Conservation (phyloP, 371 early-diverging fungal genomes). For the Conidiobolus coronatus region DNA sequence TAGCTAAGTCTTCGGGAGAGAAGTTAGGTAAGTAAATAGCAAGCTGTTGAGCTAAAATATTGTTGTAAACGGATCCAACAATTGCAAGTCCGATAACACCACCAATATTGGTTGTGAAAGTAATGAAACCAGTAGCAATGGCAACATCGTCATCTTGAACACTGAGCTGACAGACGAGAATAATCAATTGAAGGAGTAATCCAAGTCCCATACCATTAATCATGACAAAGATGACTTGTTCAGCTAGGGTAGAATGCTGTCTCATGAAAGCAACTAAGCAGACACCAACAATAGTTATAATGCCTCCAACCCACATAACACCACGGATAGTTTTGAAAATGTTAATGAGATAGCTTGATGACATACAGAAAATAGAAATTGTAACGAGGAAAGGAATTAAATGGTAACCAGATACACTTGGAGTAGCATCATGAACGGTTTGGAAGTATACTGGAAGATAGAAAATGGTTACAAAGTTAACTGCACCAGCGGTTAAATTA, state of each 20-base stretch:
- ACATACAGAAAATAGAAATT: conserved; percentile 10
- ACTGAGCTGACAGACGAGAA: too few relatives aligned
- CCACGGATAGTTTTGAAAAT: conserved; percentile 8
- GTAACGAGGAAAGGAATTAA: conserved; percentile 32
- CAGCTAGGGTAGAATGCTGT: conserved; percentile 12
- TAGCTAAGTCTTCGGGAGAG: too few relatives aligned
- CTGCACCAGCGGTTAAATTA: conserved; percentile 34
- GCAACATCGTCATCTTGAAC: conserved; percentile 15
- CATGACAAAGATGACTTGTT: conserved; percentile 26
- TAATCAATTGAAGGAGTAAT: conserved; percentile 9
- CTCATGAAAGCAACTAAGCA: conserved; percentile 22
- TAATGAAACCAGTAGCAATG: conserved; percentile 26
- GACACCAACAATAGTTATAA: conserved; percentile 14
- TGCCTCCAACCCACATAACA: conserved; percentile 9
- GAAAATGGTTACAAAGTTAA: conserved; percentile 41
- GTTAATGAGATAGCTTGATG: conserved; percentile 14
- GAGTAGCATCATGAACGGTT: conserved; percentile 12
- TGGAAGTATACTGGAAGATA: conserved; percentile 39
- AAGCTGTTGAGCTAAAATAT: conserved; percentile 8
- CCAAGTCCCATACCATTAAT: conserved; percentile 40
- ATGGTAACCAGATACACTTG: conserved; percentile 33
- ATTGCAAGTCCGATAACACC: conserved; percentile 42
- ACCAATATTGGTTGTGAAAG: conserved; percentile 39
- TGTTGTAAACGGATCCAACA: conserved; percentile 22
- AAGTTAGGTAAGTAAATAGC: too few relatives aligned